A percentile compares a stretch with the other conserved stretches of the same genome.
Evolutionary conservation across 345 rosid genomes (phyloP).

Genomic region (Limnanthes douglasii): DNA sequence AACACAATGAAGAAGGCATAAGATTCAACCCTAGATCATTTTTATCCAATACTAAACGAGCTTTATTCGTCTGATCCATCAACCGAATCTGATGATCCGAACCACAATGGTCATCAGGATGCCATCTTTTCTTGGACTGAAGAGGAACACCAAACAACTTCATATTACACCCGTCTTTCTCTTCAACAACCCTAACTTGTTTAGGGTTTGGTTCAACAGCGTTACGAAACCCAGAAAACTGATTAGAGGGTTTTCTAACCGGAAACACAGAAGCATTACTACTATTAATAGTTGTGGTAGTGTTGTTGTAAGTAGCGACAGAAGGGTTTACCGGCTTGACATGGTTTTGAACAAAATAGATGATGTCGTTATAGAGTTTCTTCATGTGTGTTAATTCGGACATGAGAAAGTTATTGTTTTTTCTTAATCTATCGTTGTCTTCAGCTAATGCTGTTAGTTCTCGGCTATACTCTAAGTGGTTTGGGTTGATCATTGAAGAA

Average conservation of each 20-base stretch:
- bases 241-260: constrained; percentile 29
- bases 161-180: constrained; percentile 25
- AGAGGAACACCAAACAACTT: constrained; percentile 75
- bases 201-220: constrained; percentile 5
- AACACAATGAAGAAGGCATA: constrained; percentile 77
- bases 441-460: constrained; percentile 53
- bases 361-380: constrained; percentile 85
- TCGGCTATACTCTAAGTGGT: constrained; percentile 10
- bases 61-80: constrained; percentile 29
- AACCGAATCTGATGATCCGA: constrained; percentile 2
- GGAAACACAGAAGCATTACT: constrained; percentile 14
- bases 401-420: constrained; percentile 62
- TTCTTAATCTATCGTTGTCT: constrained; percentile 71
- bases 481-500: constrained; percentile 5
- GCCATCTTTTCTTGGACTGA: constrained; percentile 54
- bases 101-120: constrained; percentile 15
- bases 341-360: constrained; percentile 84
- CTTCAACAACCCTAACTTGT: constrained; percentile 21
- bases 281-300: constrained; percentile 14
- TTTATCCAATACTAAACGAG: constrained; percentile 64
- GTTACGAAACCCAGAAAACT: constrained; percentile 24
- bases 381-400: constrained; percentile 85
- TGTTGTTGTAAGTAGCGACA: constrained; percentile 18
- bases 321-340: constrained; percentile 51
- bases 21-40: constrained; percentile 75